A percentile compares a stretch with the other conserved stretches of the same genome.
These are phyloP conservation scores for Isabelozyma pseudorhagii DNA, from an alignment of 805 yeast genomes.

Conservation along the genomic window DNA sequence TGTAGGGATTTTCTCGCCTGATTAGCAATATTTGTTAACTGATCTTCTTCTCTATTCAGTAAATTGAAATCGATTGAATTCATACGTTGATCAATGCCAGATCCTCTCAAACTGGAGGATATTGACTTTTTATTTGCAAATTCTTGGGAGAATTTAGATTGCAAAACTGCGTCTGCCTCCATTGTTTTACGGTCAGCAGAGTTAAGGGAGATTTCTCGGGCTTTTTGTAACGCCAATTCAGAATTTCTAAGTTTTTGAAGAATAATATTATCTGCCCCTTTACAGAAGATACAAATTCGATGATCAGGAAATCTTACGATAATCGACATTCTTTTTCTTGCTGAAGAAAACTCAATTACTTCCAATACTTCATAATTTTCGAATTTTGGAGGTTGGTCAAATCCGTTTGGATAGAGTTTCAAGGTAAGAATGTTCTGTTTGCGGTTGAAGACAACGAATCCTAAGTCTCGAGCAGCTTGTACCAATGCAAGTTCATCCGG, in stretches of 20 bases:
- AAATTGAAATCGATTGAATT: slow-evolving; percentile 51
- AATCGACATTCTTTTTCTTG: slow-evolving; percentile 94
- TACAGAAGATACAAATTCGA: slow-evolving; percentile 74
- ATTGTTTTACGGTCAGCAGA: slow-evolving; percentile 62
- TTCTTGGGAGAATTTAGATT: slow-evolving; percentile 45
- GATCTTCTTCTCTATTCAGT: slow-evolving; percentile 42
- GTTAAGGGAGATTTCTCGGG: slow-evolving; percentile 56
- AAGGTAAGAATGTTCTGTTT: slow-evolving; percentile 58
- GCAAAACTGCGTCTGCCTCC: slow-evolving; percentile 74
- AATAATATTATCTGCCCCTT: slow-evolving; percentile 94
- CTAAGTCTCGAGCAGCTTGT: slow-evolving; percentile 93
- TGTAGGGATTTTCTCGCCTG: slow-evolving; percentile 59
- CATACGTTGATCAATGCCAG: slow-evolving; percentile 14
- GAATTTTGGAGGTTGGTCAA: slow-evolving; percentile 56
- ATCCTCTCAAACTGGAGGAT: slow-evolving; percentile 23
- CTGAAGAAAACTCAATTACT: slow-evolving; percentile 78
- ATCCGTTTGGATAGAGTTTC: slow-evolving; percentile 81
- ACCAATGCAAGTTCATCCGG: slow-evolving; percentile 96
- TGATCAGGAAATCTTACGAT: slow-evolving; percentile 74
- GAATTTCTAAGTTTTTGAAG: slow-evolving; percentile 64
- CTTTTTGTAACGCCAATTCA: slow-evolving; percentile 59
- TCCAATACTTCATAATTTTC: slow-evolving; percentile 78
- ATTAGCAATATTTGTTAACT: slow-evolving; percentile 50
- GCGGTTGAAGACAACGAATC: slow-evolving; percentile 76
- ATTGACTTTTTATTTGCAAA: slow-evolving; percentile 23